Conservation (phyloP, 345 rosid species). For the Salix exigua region DNA sequence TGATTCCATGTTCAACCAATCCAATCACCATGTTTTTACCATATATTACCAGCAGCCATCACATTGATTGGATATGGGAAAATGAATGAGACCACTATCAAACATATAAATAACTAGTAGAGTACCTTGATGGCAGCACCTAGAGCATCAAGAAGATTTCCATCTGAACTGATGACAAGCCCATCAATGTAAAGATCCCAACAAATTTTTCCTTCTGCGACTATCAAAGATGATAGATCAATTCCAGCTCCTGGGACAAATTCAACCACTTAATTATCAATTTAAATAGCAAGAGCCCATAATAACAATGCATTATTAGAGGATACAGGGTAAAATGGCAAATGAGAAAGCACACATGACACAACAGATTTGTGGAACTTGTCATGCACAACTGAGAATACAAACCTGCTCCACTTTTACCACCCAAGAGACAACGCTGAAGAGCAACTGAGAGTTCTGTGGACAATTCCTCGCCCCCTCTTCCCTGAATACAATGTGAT, state of each 20-base stretch:
- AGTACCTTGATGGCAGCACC: slow-evolving; percentile 83
- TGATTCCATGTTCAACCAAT: not conserved
- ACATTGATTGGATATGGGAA: not conserved
- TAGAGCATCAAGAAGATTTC: slow-evolving; percentile 71
- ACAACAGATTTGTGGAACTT: not conserved
- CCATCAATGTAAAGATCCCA: slow-evolving; percentile 93
- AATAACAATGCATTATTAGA: not conserved
- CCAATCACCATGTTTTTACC: not conserved
- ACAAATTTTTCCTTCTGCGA: slow-evolving; percentile 75
- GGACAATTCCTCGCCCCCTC: slow-evolving; percentile 90
- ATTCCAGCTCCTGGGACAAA: slow-evolving; percentile 71
- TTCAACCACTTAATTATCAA: slow-evolving; percentile 11
- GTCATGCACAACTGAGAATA: not conserved
- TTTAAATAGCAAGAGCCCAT: not conserved
- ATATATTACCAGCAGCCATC: not conserved
- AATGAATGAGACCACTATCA: not conserved
- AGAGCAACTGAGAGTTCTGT: slow-evolving; percentile 72
- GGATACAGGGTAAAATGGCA: not conserved
- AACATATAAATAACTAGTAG: not conserved
- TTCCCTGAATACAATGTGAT: slow-evolving; percentile 50
- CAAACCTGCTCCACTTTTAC: slow-evolving; percentile 85
- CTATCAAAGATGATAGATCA: slow-evolving; percentile 62
- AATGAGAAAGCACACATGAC: not conserved
- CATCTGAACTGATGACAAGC: slow-evolving; percentile 82
- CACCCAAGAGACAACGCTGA: slow-evolving; percentile 75